Percentiles rank a stretch among this genome's conserved stretches.
phyloP scores from a whole-genome alignment of 2,329 filamentous ascomycete genomes.

The Pezizomycotina sp. region DNA sequence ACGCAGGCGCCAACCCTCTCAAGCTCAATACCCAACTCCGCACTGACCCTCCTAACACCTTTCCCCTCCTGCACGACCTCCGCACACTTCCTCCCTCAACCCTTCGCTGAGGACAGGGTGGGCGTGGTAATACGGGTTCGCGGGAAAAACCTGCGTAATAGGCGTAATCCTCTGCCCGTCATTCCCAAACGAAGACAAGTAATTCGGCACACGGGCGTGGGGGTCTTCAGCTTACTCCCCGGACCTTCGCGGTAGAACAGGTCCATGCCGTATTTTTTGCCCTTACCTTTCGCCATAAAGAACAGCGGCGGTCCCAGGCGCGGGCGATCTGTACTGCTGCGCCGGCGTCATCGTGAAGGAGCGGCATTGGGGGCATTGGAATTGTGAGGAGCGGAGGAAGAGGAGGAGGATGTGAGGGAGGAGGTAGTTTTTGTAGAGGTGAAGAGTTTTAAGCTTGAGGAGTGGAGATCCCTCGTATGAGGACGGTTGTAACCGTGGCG shows the following conservation, averaged over 20 bases:
- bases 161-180: not conserved
- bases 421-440: slow-evolving; percentile 6
- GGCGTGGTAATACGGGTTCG: slow-evolving; percentile 54
- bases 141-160: slow-evolving; percentile 45
- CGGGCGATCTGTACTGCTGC: slow-evolving; percentile 19
- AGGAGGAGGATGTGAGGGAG: slow-evolving; percentile 13
- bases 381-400: slow-evolving; percentile 20
- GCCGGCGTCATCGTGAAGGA: slow-evolving; percentile 9
- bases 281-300: slow-evolving; percentile 12
- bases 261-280: slow-evolving; percentile 18
- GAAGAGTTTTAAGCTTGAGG: slow-evolving; percentile 14
- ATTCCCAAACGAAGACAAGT: slow-evolving; percentile 7
- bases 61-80: slow-evolving; percentile 49
- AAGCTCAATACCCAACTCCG: slow-evolving; percentile 62
- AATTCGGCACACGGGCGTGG: not conserved
- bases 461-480: slow-evolving; percentile 10
- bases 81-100: slow-evolving; percentile 57
- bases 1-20: slow-evolving; percentile 72
- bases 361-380: slow-evolving; percentile 8
- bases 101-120: slow-evolving; percentile 57
- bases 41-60: slow-evolving; percentile 60
- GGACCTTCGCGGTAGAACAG: slow-evolving; percentile 8
- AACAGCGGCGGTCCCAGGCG: slow-evolving; percentile 18
- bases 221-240: not conserved
- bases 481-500: slow-evolving; percentile 21